Evolutionary conservation across 2,329 filamentous ascomycete genomes (phyloP).

Genomic region (Trichophyton rubrum): DNA sequence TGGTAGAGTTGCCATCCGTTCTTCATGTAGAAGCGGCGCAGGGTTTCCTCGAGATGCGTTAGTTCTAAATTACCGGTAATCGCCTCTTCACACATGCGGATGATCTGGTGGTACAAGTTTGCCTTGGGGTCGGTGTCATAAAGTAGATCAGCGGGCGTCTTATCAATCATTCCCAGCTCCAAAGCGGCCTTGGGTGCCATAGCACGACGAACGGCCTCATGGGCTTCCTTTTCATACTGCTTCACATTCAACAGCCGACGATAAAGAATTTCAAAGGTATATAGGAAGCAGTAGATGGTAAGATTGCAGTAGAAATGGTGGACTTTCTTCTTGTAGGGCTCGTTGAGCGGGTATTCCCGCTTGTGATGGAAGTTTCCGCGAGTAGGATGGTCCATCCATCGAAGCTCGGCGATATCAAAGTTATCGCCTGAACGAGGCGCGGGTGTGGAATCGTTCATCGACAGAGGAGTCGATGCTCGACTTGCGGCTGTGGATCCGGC

Average conservation of each 20-base stretch:
- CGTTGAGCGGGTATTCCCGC: slow-evolving; percentile 59
- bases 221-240: slow-evolving; percentile 59
- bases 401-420: slow-evolving; percentile 37
- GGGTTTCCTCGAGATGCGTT: slow-evolving; percentile 71
- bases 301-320: slow-evolving; percentile 90
- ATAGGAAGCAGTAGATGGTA: slow-evolving; percentile 88
- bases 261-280: slow-evolving; percentile 84
- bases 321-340: slow-evolving; percentile 64
- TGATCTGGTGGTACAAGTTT: slow-evolving; percentile 73
- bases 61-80: slow-evolving; percentile 73
- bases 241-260: slow-evolving; percentile 74
- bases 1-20: slow-evolving; percentile 90
- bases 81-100: slow-evolving; percentile 76
- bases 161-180: slow-evolving; percentile 71
- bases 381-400: slow-evolving; percentile 50
- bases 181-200: slow-evolving; percentile 67
- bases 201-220: slow-evolving; percentile 59
- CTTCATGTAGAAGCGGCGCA: slow-evolving; percentile 82
- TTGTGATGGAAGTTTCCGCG: slow-evolving; percentile 39
- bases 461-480: slow-evolving; percentile 24
- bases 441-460: slow-evolving; percentile 9
- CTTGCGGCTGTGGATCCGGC: slow-evolving; percentile 59
- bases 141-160: slow-evolving; percentile 64
- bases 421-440: slow-evolving; percentile 29
- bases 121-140: slow-evolving; percentile 48